Base-by-base conservation (phyloP, 2,329 filamentous ascomycete genomes). In the Amylocarpus encephaloides region DNA sequence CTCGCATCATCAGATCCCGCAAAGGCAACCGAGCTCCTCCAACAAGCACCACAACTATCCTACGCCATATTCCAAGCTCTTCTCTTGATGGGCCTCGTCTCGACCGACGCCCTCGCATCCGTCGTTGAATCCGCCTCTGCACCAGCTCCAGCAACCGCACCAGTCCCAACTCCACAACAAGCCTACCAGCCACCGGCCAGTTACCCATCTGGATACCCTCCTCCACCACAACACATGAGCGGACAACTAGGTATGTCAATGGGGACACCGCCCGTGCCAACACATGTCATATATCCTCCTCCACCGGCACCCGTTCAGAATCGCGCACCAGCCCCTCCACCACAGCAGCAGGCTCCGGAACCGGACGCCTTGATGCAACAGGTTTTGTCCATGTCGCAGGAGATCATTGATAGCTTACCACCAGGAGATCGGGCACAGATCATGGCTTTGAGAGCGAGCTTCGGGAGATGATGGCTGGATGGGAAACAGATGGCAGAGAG, bases 61-160 rank as follows among this genome's bases (percentile, higher is more conserved):
- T 97, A 95, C 63, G 93, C 93, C 51, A 86, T 97, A 58, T 97
- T 97, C 71, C 92, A 97, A 70, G 87, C 91, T 19, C 78, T 97
- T 9, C 80, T 97, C 2, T 80, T 96, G 34, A 93, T 97, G 80
- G 89, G 90, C 41, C 82, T 97, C 9, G 89, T 97, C 49, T 92
- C 93, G 51, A 86, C 88, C 12, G 83, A 84, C 61, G 83, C 90
- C 2, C 83, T 97, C 48, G 80, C 85, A 55, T 84, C 86, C 4
- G 88, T 97, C 29, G 78, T 96, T 47, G 87, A 94, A 63, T 70
- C 53, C 10, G 60, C 63, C 6, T 52, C 74, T 4, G 65, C 69
- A 41, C 66, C 67, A 56, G 74, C 71, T 66, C 72, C 67, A 56
- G 71, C 66, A 7, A 71, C 73, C 53, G 68, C 71, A 9, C 64